Evolutionary conservation across 352 stramenopile genomes (phyloP).

Genomic region (Peronospora belbahrii): DNA sequence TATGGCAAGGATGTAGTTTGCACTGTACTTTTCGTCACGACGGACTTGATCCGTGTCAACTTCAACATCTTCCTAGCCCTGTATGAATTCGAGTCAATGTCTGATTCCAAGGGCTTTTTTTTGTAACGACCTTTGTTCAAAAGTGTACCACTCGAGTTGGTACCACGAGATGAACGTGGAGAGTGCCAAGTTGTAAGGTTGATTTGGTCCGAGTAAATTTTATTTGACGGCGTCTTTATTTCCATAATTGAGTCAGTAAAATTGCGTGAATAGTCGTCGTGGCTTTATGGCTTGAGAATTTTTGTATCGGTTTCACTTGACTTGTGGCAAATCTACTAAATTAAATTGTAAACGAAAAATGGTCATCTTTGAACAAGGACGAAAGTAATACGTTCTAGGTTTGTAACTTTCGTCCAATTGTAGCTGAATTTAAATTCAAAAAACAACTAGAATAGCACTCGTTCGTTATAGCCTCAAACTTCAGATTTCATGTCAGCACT

Average conservation of each 20-base stretch:
- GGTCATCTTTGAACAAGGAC: conserved; percentile 7
- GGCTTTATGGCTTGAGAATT: no score
- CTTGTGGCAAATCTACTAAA: no score
- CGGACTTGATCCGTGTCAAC: conserved; percentile 46
- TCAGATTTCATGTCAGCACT: no score
- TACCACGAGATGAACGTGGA: no score
- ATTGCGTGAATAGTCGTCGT: no score
- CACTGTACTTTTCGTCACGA: conserved; percentile 42
- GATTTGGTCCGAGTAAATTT: no score
- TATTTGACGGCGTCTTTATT: no score
- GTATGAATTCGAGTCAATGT: conserved; percentile 17
- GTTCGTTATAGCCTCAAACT: no score
- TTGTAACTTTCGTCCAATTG: conserved; percentile 17
- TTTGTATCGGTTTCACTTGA: no score
- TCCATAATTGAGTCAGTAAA: no score
- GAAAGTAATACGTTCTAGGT: not conserved
- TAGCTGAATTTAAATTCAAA: not conserved
- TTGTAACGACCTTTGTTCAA: conserved; percentile 22
- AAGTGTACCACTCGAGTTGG: conserved; percentile 25
- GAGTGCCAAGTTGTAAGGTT: no score
- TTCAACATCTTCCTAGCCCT: conserved; percentile 53
- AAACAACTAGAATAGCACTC: not conserved
- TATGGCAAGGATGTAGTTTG: conserved; percentile 23
- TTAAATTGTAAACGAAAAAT: conserved; percentile 9
- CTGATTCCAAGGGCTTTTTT: conserved; percentile 32